Base-by-base conservation (phyloP, 108 stramenopile genomes). In the Schizochytrium sp. region DNA sequence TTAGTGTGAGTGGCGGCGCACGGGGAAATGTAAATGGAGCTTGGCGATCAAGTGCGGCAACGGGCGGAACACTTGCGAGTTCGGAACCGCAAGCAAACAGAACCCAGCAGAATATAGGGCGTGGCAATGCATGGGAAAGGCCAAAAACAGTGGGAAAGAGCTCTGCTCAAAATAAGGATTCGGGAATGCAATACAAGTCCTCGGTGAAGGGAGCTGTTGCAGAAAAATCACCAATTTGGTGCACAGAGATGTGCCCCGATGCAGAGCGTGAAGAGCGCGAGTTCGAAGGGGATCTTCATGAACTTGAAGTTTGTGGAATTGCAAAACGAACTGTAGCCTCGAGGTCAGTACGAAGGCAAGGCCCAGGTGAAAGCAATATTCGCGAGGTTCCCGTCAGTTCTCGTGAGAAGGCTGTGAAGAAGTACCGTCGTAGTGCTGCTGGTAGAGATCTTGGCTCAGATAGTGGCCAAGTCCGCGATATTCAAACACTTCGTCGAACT, bases 351-450 rank as follows among this genome's bases (percentile, higher is more conserved):
- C 17, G 19, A n/a, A n/a, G 0, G 59, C 19, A 60, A n/a, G 28
- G 57, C 57, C 57, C 57, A 17, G 57, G 28, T 28, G 28, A 28
- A 10, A 17, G 10, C 57, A 58, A 58, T 17, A 17, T 10, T 10
- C 57, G 64, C 42, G 64, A 2, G 64, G 44, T 38, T 12, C 42
- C 19, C 64, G 19, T 10, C 64, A 69, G 44, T 38, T 69, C 64
- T 7, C 64, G 64, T 7, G 64, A 69, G 12, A 38, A 44, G 76
- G 49, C n/a, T 40, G 76, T 83, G 76, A 83, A 83, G 28, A 83
- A 83, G 76, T 83, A 55, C 53, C 76, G 76, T 0, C 76, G 76
- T 53, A 55, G 50, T 40, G 76, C 76, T 5, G 76, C 76, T 5
- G 76, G 50, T 38, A 42, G 19, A 40, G 76, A 83, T 17, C 53